Conservation (phyloP, 805 yeast genomes). For the Hanseniaspora valbyensis region DNA sequence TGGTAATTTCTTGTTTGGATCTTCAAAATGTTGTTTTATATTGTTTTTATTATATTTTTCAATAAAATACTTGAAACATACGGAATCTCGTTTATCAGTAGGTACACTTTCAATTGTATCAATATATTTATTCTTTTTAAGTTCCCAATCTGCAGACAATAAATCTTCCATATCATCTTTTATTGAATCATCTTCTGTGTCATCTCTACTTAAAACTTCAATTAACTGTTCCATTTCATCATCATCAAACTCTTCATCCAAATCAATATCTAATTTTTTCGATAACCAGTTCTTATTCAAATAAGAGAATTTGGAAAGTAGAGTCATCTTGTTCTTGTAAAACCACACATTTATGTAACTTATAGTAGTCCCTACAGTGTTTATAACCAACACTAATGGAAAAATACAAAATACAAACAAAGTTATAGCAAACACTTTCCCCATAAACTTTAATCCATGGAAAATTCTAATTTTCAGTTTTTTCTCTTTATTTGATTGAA, state of each 20-base stretch:
- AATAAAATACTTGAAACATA: constrained; percentile 25
- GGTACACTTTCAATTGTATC: constrained; percentile 12
- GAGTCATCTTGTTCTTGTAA: neutral
- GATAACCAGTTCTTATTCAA: constrained; percentile 8
- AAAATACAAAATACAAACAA: neutral
- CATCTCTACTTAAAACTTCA: constrained; percentile 22
- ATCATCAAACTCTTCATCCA: constrained; percentile 19
- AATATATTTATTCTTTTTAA: constrained; percentile 16
- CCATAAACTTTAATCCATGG: neutral
- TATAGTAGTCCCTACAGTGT: neutral
- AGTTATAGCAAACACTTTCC: neutral
- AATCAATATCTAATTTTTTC: neutral
- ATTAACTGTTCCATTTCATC: constrained; percentile 19
- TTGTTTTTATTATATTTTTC: constrained; percentile 22
- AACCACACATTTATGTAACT: constrained; percentile 9
- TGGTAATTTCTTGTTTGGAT: constrained; percentile 24
- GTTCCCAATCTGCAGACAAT: constrained; percentile 20
- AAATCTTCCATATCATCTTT: constrained; percentile 23
- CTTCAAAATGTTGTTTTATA: constrained; percentile 17
- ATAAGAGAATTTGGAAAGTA: neutral
- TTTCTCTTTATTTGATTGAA: neutral
- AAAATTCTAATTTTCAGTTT: neutral
- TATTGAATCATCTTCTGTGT: constrained; percentile 22
- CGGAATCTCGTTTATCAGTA: constrained; percentile 9
- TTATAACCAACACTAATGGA: neutral